phyloP scores from a whole-genome alignment of 1,284 basidiomycete species.

The Cutaneotrichosporon sp. region DNA sequence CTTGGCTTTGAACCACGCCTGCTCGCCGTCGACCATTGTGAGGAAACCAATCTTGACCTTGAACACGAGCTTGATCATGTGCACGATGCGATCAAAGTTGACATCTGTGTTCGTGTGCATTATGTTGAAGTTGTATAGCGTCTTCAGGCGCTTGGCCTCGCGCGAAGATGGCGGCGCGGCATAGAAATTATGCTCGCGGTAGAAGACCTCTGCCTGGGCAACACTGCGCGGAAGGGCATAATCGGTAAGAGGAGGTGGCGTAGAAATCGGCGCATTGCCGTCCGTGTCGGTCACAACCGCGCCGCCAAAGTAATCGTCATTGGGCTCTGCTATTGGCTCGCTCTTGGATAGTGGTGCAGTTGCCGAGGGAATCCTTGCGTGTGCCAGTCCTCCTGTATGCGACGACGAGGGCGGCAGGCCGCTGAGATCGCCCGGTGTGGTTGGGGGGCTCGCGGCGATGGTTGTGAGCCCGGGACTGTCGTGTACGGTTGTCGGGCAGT shows the following conservation, averaged over 20 bases:
- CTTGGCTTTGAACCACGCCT: constrained; percentile 84
- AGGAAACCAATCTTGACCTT: constrained; percentile 79
- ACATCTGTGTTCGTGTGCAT: constrained; percentile 77
- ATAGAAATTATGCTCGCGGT: constrained; percentile 67
- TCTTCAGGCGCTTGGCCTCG: constrained; percentile 73
- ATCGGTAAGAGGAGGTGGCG: neutral
- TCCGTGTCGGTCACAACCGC: neutral
- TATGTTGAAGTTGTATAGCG: constrained; percentile 78
- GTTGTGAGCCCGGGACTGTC: constrained; percentile 29
- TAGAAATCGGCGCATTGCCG: neutral
- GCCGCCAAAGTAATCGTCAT: constrained; percentile 13
- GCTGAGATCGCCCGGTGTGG: constrained; percentile 37
- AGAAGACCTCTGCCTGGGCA: constrained; percentile 55
- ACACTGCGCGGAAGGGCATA: constrained; percentile 13
- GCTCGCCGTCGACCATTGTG: constrained; percentile 74
- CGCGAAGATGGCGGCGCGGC: constrained; percentile 75
- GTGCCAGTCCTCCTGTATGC: neutral
- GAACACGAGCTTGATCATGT: constrained; percentile 86
- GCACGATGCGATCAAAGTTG: constrained; percentile 89
- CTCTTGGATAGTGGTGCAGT: constrained; percentile 44
- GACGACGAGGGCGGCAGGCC: neutral
- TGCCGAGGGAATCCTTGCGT: constrained; percentile 38
- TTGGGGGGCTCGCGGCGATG: constrained; percentile 45
- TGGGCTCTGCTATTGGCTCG: neutral
- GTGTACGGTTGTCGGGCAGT: neutral